phyloP scores from a whole-genome alignment of 208 protist species.

The Acanthamoeba polyphaga region DNA sequence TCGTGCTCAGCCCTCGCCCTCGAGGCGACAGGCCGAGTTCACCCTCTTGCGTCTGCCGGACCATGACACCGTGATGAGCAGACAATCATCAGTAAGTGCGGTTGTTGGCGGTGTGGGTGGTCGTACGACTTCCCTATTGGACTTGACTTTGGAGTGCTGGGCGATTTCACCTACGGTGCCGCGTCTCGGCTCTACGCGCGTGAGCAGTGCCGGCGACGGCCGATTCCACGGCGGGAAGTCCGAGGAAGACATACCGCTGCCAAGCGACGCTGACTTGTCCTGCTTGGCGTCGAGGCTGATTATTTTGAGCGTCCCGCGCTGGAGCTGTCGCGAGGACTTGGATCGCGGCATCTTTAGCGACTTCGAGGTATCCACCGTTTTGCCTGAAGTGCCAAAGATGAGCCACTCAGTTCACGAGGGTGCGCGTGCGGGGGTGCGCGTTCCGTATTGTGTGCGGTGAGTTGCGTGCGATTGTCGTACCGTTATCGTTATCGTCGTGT shows the following conservation, averaged over 20 bases:
- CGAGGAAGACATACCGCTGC: background rate
- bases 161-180: background rate
- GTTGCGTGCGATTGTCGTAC: background rate
- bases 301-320: background rate
- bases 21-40: slow-evolving; percentile 13
- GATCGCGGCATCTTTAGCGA: slow-evolving; percentile 32
- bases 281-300: background rate
- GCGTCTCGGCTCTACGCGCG: background rate
- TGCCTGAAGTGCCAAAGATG: background rate
- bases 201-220: background rate
- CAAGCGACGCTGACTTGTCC: background rate
- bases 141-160: background rate
- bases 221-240: background rate
- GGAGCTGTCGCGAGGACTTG: slow-evolving; percentile 16
- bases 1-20: background rate
- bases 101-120: background rate
- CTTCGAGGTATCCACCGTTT: background rate
- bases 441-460: background rate
- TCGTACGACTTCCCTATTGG: background rate
- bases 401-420: background rate
- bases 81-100: background rate
- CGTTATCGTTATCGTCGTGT: background rate
- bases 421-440: background rate
- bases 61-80: background rate
- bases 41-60: background rate